Conservation (phyloP, 2,329 filamentous ascomycete species). For the Trichoderma hamatum region DNA sequence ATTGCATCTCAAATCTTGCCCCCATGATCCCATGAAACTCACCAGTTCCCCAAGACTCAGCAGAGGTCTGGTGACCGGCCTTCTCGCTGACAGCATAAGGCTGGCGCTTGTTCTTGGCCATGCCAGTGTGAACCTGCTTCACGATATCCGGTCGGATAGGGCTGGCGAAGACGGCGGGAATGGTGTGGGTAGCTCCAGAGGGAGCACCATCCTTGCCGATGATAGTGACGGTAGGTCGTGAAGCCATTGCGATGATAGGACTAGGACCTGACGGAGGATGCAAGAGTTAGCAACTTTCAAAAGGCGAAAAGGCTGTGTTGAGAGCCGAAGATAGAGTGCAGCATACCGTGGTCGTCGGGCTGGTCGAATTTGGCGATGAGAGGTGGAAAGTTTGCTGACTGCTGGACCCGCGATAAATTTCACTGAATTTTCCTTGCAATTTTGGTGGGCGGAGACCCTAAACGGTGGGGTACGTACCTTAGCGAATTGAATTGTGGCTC, state of each 20-base stretch:
- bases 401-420: conserved; percentile 44
- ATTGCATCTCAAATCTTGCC: neutral
- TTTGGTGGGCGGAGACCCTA: conserved; percentile 50
- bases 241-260: conserved; percentile 73
- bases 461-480: conserved; percentile 37
- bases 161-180: conserved; percentile 94
- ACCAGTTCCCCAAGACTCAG: conserved; percentile 99
- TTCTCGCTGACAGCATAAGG: conserved; percentile 99
- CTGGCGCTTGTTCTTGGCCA: conserved; percentile 99
- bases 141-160: conserved; percentile 99
- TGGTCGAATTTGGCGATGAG: conserved; percentile 45
- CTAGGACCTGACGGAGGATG: conserved; percentile 39
- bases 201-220: conserved; percentile 93
- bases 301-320: neutral
- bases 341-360: conserved; percentile 47
- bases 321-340: neutral
- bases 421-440: conserved; percentile 40
- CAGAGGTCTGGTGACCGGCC: conserved; percentile 99
- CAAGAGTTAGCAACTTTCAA: conserved; percentile 17
- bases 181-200: conserved; percentile 84
- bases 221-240: conserved; percentile 96
- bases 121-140: conserved; percentile 97
- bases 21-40: conserved; percentile 49
- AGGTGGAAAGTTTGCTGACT: conserved; percentile 36
- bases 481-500: conserved; percentile 31